Evolutionary conservation across 371 early-diverging fungal species (phyloP), one percentile per base, ranked within the genome.

Genomic region (Actinomucor elegans): DNA sequence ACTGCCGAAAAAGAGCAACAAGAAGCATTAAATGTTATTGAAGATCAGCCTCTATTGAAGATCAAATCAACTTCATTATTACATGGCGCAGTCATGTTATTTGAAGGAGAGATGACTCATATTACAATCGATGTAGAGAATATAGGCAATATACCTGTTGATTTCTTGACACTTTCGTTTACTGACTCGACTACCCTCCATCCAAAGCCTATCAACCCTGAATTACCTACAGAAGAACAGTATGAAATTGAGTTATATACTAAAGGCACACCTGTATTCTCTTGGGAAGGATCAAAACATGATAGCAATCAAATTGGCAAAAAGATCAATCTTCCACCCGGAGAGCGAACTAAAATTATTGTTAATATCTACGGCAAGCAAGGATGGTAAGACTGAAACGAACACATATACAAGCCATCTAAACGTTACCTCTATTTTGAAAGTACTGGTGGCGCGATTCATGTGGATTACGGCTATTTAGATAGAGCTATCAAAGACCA

Each of bases 351-450:
- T 10, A 75, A 77, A 26, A 59, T 91, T 23, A 67, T 65, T 46
- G 80, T 91, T n/a, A 85, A 86, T 41, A 79, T 89, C 2, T 90
- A 83, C 72, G 93, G 93, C 18, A 92, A 91, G 59, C 74, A 82
- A 33, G 82, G 82, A 52, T 88, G 53, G 41, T 42, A 44, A 35
- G 44, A 12, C 31, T 31, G 7, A 31, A n/a, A n/a, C n/a, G n/a
- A n/a, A n/a, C n/a, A n/a, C n/a, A n/a, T n/a, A n/a, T n/a, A n/a
- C n/a, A n/a, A n/a, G n/a, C n/a, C n/a, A n/a, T n/a, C n/a, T n/a
- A n/a, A n/a, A n/a, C n/a, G n/a, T n/a, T n/a, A n/a, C n/a, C n/a
- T n/a, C 10, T 32, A 23, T 45, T 14, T 23, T 29, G 10, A 26
- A 31, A 47, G 91, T 56, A 79, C 84, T 2, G 88, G 88, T 14